Conservation (phyloP, 2,329 filamentous ascomycete genomes). For the Ceratocystis lukuohia region DNA sequence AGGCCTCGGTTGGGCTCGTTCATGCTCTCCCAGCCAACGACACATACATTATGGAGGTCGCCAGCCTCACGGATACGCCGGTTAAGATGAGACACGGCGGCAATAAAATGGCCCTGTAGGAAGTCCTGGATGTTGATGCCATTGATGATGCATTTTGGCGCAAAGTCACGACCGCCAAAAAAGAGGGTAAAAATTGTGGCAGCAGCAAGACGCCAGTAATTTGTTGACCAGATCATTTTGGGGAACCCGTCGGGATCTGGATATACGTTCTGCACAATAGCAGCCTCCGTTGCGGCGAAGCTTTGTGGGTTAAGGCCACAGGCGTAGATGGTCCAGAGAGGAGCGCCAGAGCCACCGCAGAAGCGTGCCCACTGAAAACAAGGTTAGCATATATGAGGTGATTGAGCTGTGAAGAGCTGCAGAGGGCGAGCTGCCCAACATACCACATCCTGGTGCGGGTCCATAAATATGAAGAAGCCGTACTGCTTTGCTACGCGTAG, state of each 20-base stretch:
- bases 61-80: conserved; percentile 78
- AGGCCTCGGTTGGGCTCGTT: conserved; percentile 91
- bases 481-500: conserved; percentile 75
- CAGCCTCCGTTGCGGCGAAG: conserved; percentile 77
- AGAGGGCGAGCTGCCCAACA: conserved; percentile 28
- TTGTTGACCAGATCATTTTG: conserved; percentile 99
- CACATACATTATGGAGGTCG: conserved; percentile 69
- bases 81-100: conserved; percentile 68
- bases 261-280: conserved; percentile 89
- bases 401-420: background rate
- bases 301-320: conserved; percentile 76
- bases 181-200: conserved; percentile 91
- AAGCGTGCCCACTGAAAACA: conserved; percentile 69
- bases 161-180: conserved; percentile 81
- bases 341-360: conserved; percentile 85
- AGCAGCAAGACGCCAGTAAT: conserved; percentile 76
- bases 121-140: conserved; percentile 95
- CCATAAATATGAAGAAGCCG: conserved; percentile 95
- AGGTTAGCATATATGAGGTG: conserved; percentile 23
- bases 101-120: conserved; percentile 72
- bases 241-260: conserved; percentile 73
- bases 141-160: conserved; percentile 90
- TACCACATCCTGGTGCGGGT: conserved; percentile 94
- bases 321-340: conserved; percentile 95
- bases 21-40: conserved; percentile 91